Conservation (phyloP, 139 green algal genomes). For the Micromonas commoda region DNA sequence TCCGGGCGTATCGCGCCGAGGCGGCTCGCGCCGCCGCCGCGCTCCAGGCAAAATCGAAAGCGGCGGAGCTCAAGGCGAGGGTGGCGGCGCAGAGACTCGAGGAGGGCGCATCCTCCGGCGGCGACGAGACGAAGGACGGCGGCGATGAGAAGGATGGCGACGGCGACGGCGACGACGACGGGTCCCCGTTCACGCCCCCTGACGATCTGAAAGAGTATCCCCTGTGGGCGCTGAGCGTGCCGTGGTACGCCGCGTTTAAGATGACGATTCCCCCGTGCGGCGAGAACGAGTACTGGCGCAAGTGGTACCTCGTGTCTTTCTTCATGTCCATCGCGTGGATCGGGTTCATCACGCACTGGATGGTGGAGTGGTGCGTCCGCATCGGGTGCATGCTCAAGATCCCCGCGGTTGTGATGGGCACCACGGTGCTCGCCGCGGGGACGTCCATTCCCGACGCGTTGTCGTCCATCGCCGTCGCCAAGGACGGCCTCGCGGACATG, state of each 20-base stretch:
- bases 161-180: not conserved
- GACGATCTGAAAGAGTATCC: slow-evolving; percentile 12
- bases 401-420: slow-evolving; percentile 41
- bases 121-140: not conserved
- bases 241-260: slow-evolving; percentile 37
- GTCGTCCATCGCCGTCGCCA: slow-evolving; percentile 41
- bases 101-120: not conserved
- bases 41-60: not conserved
- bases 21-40: not conserved
- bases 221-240: slow-evolving; percentile 39
- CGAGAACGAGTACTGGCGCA: slow-evolving; percentile 26
- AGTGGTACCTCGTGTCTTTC: slow-evolving; percentile 36
- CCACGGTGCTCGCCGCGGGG: slow-evolving; percentile 25
- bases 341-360: slow-evolving; percentile 39
- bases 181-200: not conserved
- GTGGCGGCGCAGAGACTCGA: not conserved
- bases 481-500: slow-evolving; percentile 45
- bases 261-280: slow-evolving; percentile 39
- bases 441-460: slow-evolving; percentile 41
- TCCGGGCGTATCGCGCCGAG: not conserved
- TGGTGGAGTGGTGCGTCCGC: slow-evolving; percentile 40
- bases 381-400: slow-evolving; percentile 43
- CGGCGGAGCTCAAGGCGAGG: not conserved
- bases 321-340: slow-evolving; percentile 43
- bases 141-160: not conserved